Base-by-base conservation (phyloP, 768 basidiomycete species). In the Trametes cubensis region DNA sequence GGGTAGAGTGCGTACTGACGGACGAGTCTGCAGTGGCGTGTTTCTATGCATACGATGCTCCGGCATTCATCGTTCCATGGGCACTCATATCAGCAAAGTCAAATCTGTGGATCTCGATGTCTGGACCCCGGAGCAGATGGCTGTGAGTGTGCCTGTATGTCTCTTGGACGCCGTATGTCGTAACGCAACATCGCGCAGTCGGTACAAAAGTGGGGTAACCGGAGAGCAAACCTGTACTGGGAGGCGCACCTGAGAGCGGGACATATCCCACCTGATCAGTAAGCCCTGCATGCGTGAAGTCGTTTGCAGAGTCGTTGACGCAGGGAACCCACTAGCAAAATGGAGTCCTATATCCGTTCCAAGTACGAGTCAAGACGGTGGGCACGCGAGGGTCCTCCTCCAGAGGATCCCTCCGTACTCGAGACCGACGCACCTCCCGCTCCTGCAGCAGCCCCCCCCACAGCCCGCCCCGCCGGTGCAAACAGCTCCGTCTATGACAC, bases 81-180 rank as follows among this genome's bases (percentile, higher is more conserved):
- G 96, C 62, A 98, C 96, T 0, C 96, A 99, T 75, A 97, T 98
- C 74, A 92, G 91, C 77, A 92, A 90, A 72, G 92, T 99, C 73
- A 97, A 97, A 72, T 96, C 94, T 3, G 92, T 99, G 57, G 96
- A 99, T 77, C 86, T 99, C 56, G 96, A 99, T 69, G 85, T 91
- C 18, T 99, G 96, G 96, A 96, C 94, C 8, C 93, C 94, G 3
- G 95, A 98, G 65, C 96, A 99, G 77, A 95, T 99, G 90, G 86
- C 88, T 78, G 95, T 94, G 68, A 63, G 83, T 66, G 26, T 25
- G 13, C 39, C 15, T 20, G 60, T 15, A 15, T 6, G 0, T 42
- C 6, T 34, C 28, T 4, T 18, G 51, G 23, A 28, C 26, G 28
- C 49, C 23, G 41, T 58, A 20, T 48, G 56, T 52, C 14, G 57